These are phyloP conservation scores for Nemania sp. DNA, from an alignment of 2,329 filamentous ascomycete genomes.

Conservation along the genomic window DNA sequence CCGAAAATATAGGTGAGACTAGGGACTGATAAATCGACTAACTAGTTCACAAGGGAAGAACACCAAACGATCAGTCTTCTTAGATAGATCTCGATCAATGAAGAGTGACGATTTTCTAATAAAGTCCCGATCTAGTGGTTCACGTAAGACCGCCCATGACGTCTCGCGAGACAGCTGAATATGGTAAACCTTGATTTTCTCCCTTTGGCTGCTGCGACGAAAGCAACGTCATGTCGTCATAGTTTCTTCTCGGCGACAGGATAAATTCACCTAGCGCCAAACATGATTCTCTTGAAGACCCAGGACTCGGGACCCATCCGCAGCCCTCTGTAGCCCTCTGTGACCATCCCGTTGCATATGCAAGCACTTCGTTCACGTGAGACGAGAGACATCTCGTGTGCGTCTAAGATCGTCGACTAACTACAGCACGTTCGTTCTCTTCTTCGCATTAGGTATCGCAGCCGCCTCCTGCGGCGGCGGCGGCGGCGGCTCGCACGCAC, in stretches of 20 bases:
- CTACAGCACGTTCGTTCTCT: conserved; percentile 9
- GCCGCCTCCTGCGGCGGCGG: conserved; percentile 16
- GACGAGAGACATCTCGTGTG: conserved; percentile 18
- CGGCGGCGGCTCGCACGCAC: too few species aligned
- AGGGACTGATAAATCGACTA: too few species aligned
- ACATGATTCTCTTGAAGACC: too few species aligned
- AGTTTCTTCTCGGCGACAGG: not conserved
- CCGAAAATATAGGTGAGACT: too few species aligned
- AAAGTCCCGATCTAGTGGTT: conserved; percentile 30
- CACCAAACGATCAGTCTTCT: conserved; percentile 2
- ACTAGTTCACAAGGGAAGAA: not conserved
- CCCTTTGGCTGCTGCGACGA: conserved; percentile 1
- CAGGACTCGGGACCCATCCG: too few species aligned
- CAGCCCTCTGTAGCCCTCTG: conserved; percentile 14
- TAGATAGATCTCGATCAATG: conserved; percentile 21
- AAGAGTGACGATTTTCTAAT: conserved; percentile 27
- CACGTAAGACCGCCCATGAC: conserved; percentile 35
- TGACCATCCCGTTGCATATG: conserved; percentile 27
- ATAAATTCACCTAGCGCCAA: not conserved
- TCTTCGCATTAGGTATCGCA: conserved; percentile 16
- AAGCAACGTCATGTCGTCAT: conserved; percentile 24
- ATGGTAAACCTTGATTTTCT: conserved; percentile 10
- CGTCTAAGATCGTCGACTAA: not conserved
- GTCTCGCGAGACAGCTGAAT: conserved; percentile 1
- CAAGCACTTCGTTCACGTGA: conserved; percentile 27